Evolutionary conservation across 805 yeast genomes (phyloP), one percentile per base, ranked within the genome.

Genomic region (Starmera dryadoides): DNA sequence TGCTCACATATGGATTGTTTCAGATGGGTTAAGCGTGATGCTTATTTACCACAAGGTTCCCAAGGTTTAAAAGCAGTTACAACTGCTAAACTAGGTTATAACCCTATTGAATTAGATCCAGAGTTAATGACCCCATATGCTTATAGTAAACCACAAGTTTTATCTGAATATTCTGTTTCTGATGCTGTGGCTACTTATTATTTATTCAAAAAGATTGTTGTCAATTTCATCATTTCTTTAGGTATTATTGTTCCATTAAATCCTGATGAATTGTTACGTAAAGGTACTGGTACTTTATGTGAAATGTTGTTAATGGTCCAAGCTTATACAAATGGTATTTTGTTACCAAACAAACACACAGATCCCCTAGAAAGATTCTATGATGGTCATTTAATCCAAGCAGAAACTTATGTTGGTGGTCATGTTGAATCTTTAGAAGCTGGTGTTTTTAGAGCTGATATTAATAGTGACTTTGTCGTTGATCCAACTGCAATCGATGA

Each of bases 161-260:
- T 93, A 37, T 87, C 98, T 0, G 98, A 94, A 57, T 93, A 93
- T 60, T 94, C 98, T 1, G 99, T 93, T 21, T 94, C 98, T 41
- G 99, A 93, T 71, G 99, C 99, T 11, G 98, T 94, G 30, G 98
- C 98, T 4, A 93, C 99, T 0, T 93, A 89, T 58, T 93, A 93
- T 60, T 68, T 93, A 34, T 93, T 89, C 66, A 89, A 84, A 78
- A 93, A 93, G 62, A 94, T 93, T 56, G 96, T 93, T 38, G 98
- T 89, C 60, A 98, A 98, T 2, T 93, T 93, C 64, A 83, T 93
- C 49, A 88, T 93, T 56, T 93, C 98, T 2, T 76, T 93, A 42
- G 89, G 98, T 61, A 88, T 94, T 11, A 94, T 93, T 57, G 78
- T 93, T 62, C 99, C 99, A 0, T 66, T 93, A 50, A 87, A 89